Percentiles rank a stretch among this genome's conserved stretches.
phyloP scores from a whole-genome alignment of 441 rosid species.

The Pelargonium australe region DNA sequence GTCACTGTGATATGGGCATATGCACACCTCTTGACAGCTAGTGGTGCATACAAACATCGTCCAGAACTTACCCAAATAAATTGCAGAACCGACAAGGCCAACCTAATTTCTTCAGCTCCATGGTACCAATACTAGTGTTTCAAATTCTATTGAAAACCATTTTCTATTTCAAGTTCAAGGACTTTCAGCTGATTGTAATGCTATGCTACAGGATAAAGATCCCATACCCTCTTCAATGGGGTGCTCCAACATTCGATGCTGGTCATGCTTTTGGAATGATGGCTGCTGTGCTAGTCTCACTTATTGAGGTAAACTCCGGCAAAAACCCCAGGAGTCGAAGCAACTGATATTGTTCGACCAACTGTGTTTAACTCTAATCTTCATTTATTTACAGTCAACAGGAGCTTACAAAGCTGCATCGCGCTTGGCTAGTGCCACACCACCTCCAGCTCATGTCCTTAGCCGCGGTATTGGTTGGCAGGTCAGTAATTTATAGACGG shows the following conservation, averaged over 20 bases:
- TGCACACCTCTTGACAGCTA: constrained; percentile 93
- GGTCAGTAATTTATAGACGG: neutral
- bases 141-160: too few relatives aligned
- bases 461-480: constrained; percentile 99
- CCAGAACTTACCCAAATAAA: constrained; percentile 71
- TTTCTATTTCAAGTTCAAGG: too few relatives aligned
- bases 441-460: constrained; percentile 98
- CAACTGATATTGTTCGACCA: constrained; percentile 13
- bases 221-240: constrained; percentile 99
- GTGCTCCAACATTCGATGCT: constrained; percentile 97
- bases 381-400: constrained; percentile 53
- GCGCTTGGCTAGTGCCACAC: constrained; percentile 95
- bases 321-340: neutral
- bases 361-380: neutral
- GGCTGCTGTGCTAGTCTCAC: constrained; percentile 91
- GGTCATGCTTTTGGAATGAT: constrained; percentile 99
- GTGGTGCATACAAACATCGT: constrained; percentile 90
- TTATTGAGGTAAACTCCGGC: constrained; percentile 61
- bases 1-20: constrained; percentile 85
- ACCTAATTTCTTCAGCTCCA: constrained; percentile 97
- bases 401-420: constrained; percentile 99
- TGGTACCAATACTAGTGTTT: constrained; percentile 34
- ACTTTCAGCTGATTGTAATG: too few relatives aligned
- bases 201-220: constrained; percentile 73
- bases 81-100: constrained; percentile 93